Conservation (phyloP, 1,139 yeast species). For the Oligophagozyma castellii region DNA sequence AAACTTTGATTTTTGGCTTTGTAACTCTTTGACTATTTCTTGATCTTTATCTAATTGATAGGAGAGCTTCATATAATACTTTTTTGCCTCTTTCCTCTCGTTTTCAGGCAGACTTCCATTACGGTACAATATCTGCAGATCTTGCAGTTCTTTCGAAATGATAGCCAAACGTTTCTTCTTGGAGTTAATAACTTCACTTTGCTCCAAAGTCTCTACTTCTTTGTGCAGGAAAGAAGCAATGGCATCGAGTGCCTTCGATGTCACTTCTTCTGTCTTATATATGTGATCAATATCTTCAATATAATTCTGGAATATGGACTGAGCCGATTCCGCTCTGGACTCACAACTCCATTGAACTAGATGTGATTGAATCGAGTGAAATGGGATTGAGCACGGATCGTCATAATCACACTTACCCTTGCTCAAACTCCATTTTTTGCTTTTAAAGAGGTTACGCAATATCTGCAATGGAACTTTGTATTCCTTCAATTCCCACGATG, state of each 20-base stretch:
- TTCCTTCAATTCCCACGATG: constrained; percentile 15
- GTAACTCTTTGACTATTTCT: constrained; percentile 31
- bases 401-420: too few relatives aligned
- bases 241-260: constrained; percentile 38
- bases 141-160: constrained; percentile 34
- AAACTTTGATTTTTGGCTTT: constrained; percentile 31
- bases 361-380: constrained; percentile 23
- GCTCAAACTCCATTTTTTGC: too few relatives aligned
- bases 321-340: constrained; percentile 56
- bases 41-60: constrained; percentile 37
- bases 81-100: constrained; percentile 38
- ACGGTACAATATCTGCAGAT: constrained; percentile 33
- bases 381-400: neutral
- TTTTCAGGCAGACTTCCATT: constrained; percentile 28
- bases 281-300: constrained; percentile 33
- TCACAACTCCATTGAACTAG: constrained; percentile 60
- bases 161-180: constrained; percentile 28
- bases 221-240: constrained; percentile 68
- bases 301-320: constrained; percentile 40
- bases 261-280: constrained; percentile 10
- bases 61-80: constrained; percentile 36
- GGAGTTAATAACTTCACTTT: constrained; percentile 33
- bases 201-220: constrained; percentile 37
- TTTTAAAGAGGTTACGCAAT: neutral
- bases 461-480: constrained; percentile 9